phyloP scores from a whole-genome alignment of 2,329 filamentous ascomycete genomes.

The Cladosporium phlei region DNA sequence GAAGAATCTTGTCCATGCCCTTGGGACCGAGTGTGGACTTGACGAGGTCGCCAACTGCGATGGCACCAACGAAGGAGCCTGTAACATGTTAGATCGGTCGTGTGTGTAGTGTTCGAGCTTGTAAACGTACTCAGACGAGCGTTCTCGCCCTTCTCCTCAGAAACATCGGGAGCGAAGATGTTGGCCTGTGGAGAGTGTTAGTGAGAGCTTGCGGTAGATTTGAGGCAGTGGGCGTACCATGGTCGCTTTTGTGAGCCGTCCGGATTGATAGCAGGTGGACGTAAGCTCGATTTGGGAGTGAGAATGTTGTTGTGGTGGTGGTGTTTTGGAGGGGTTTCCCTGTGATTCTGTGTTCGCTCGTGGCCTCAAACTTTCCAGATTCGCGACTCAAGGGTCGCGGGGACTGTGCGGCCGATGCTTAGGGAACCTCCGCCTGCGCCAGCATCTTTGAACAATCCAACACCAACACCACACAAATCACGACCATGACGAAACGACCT shows the following conservation, averaged over 20 bases:
- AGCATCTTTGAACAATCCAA: neutral
- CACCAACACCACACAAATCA: neutral
- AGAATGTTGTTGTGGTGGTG: neutral
- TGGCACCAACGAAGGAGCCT: slow-evolving; percentile 86
- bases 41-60: slow-evolving; percentile 93
- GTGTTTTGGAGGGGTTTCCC: slow-evolving; percentile 9
- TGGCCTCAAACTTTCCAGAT: slow-evolving; percentile 9
- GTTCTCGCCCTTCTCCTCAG: slow-evolving; percentile 98
- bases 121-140: slow-evolving; percentile 67
- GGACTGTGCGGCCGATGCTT: neutral
- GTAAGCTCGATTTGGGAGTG: slow-evolving; percentile 3
- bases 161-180: slow-evolving; percentile 95
- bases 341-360: neutral
- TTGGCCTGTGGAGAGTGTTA: slow-evolving; percentile 13
- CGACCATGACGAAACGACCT: slow-evolving; percentile 43
- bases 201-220: neutral
- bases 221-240: neutral
- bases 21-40: slow-evolving; percentile 97
- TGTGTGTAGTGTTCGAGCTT: neutral
- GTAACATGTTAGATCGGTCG: neutral
- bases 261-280: neutral
- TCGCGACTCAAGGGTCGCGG: slow-evolving; percentile 1
- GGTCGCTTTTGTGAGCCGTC: slow-evolving; percentile 3
- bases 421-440: neutral
- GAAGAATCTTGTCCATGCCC: slow-evolving; percentile 73